Base-by-base conservation (phyloP, 78 protist species). In the Dictyostelium purpureum region DNA sequence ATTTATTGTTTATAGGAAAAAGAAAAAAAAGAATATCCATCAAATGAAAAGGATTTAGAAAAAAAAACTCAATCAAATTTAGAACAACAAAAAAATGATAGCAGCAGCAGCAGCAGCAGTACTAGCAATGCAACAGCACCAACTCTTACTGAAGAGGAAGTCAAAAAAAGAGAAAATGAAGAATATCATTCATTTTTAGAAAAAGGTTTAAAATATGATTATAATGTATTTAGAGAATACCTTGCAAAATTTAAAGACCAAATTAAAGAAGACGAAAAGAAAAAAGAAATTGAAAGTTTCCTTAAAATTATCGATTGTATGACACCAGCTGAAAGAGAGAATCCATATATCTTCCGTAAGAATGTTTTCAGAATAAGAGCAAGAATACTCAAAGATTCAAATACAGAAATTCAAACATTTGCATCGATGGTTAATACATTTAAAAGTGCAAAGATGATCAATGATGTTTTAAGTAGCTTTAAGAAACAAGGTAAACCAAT, bases 261-360 rank as follows among this genome's bases (percentile, higher is more conserved):
- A n/a, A 43, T 28, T 37, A 71, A 21, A 43, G 78, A 71, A 43
- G 35, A 24, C 47, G 14, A 26, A 9, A 24, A 71, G n/a, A 38
- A 37, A 6, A 51, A 67, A 6, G 33, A 16, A 26, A 59, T 59
- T 40, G 28, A 59, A n/a, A 40, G 5, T 16, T 70, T 67, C 14
- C 26, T 82, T 12, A 82, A 54, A 54, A 82, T 82, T 28, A 67
- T 82, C 19, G 90, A 82, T 82, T 24, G n/a, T 24, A 82, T 82
- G 90, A 82, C 78, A 38, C 59, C 61, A 18, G 63, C 24, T 6
- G 90, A 82, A 28, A 82, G 79, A 70, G 90, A 19, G n/a, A 82
- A 82, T 26, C 90, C 90, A 67, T 35, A 38, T 31, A 21, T 82
- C 18, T 82, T 82, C 47, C 66, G 43, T 24, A 82, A 82, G 42